A percentile compares a stretch with the other conserved stretches of the same genome.
These are phyloP conservation scores for Larix sibirica DNA, from an alignment of 83 land plant species.

Conservation along the genomic window DNA sequence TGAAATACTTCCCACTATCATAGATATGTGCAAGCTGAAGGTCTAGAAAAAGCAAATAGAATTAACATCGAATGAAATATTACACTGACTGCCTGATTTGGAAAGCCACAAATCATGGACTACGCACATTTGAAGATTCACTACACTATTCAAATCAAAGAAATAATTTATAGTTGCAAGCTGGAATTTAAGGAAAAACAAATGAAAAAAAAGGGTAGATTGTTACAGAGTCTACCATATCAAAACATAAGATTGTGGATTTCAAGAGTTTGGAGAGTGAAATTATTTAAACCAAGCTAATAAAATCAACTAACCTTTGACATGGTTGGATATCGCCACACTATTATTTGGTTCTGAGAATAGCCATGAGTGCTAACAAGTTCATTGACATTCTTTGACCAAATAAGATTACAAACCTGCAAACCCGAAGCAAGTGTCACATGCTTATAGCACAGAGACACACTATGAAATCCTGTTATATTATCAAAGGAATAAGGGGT, in stretches of 20 bases:
- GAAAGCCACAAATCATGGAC: neutral
- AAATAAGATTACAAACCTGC: conserved; percentile 88
- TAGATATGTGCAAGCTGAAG: neutral
- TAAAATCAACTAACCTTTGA: conserved; percentile 56
- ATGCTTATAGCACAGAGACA: too few species aligned
- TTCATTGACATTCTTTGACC: conserved; percentile 97
- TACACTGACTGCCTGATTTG: neutral
- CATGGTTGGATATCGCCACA: conserved; percentile 95
- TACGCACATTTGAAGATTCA: neutral
- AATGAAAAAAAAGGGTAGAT: neutral
- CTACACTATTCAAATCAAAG: neutral
- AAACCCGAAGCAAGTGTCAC: neutral
- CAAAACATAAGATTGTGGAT: neutral
- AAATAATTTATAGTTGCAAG: conserved; percentile 33
- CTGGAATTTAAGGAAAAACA: conserved; percentile 24
- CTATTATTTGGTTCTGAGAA: conserved; percentile 92
- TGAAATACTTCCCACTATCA: neutral
- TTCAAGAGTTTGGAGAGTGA: neutral
- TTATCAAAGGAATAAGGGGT: too few species aligned
- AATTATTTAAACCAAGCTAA: neutral
- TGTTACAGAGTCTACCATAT: neutral
- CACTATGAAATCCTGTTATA: neutral
- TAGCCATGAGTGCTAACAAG: conserved; percentile 96
- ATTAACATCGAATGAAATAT: neutral
- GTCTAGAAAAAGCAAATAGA: neutral